A percentile compares a stretch with the other conserved stretches of the same genome.
Conservation (phyloP, 108 stramenopile genomes). For the Seminavis robusta region DNA sequence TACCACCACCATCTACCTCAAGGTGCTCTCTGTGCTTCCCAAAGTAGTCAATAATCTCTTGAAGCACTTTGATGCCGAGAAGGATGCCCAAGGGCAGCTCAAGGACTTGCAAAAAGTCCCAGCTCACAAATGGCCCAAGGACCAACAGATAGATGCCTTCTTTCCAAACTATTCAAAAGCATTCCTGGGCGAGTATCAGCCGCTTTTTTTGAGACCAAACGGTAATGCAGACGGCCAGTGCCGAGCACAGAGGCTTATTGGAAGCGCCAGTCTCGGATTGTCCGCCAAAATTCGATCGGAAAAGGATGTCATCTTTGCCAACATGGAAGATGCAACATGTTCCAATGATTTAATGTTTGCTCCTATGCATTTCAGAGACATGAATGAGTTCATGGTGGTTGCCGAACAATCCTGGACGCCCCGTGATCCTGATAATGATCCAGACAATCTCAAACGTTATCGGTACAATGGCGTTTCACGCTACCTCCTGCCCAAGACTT, state of each 20-base stretch:
- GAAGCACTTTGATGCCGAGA: constrained; percentile 12
- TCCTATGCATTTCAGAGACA: constrained; percentile 11
- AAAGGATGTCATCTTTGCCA: constrained; percentile 12
- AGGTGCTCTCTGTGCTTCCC: constrained; percentile 19
- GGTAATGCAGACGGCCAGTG: too few relatives aligned
- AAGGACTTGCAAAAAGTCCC: constrained; percentile 15
- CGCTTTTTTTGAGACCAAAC: constrained; percentile 10
- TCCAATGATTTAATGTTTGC: constrained; percentile 15
- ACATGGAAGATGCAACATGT: constrained; percentile 23
- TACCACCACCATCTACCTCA: constrained; percentile 24
- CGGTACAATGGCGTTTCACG: constrained; percentile 24
- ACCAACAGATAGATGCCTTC: constrained; percentile 25
- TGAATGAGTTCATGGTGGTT: constrained; percentile 20
- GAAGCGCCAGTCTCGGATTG: constrained; percentile 11
- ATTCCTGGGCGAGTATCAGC: constrained; percentile 33
- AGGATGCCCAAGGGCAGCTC: neutral
- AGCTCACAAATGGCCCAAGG: constrained; percentile 25
- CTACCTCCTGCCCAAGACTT: neutral
- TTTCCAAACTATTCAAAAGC: constrained; percentile 28
- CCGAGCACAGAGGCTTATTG: too few relatives aligned
- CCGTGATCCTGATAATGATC: too few relatives aligned
- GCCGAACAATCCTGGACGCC: constrained; percentile 29
- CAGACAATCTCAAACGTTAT: constrained; percentile 11
- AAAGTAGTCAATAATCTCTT: constrained; percentile 6
- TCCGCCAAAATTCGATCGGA: neutral